phyloP scores from a whole-genome alignment of 345 rosid species.

The Dovyalis caffra region DNA sequence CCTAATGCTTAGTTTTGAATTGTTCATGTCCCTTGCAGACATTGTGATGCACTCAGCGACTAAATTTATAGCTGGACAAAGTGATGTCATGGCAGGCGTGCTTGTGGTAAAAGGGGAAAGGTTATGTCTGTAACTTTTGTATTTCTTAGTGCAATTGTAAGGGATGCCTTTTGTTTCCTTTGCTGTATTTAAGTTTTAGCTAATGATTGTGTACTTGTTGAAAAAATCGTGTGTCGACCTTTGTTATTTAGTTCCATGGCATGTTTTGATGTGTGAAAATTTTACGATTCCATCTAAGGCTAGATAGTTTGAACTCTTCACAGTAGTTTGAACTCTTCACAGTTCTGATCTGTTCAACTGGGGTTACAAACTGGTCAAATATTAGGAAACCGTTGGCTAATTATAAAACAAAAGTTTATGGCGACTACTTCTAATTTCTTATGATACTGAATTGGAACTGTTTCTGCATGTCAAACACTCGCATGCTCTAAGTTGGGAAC shows the following conservation, averaged over 20 bases:
- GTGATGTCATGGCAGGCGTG: slow-evolving; percentile 96
- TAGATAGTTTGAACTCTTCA: too few species aligned
- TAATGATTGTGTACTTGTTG: slow-evolving; percentile 1
- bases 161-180: not conserved
- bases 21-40: slow-evolving; percentile 45
- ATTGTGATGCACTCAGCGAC: slow-evolving; percentile 98
- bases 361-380: too few species aligned
- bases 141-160: not conserved
- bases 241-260: not conserved
- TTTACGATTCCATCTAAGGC: not conserved
- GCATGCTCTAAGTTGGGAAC: too few species aligned
- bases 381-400: too few species aligned
- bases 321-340: too few species aligned
- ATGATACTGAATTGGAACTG: too few species aligned
- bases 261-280: not conserved
- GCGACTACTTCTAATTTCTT: too few species aligned
- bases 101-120: slow-evolving; percentile 95
- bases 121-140: slow-evolving; percentile 28
- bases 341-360: too few species aligned
- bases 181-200: not conserved
- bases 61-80: slow-evolving; percentile 89
- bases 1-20: slow-evolving; percentile 4
- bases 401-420: too few species aligned
- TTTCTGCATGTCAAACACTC: too few species aligned
- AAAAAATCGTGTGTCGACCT: too few species aligned